Conservation (phyloP, 2,329 filamentous ascomycete genomes). For the Fusarium acutatum region DNA sequence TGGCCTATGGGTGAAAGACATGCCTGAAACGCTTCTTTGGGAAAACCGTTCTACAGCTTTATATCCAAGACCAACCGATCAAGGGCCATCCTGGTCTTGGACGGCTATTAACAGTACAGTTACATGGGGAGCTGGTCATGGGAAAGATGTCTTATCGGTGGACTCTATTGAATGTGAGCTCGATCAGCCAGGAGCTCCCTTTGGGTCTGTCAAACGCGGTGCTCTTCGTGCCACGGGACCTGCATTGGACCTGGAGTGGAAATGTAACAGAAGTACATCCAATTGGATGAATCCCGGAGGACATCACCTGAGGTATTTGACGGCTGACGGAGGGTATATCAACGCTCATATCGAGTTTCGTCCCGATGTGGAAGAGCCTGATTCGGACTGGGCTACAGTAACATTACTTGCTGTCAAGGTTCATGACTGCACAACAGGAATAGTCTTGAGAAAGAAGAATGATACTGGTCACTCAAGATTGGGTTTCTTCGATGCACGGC, state of each 20-base stretch:
- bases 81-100: neutral
- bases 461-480: neutral
- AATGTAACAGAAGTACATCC: neutral
- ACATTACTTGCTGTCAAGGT: neutral
- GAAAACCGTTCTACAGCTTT: rapidly evolving
- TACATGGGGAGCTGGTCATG: too few species aligned
- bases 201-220: neutral
- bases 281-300: rapidly evolving
- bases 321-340: rapidly evolving
- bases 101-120: neutral
- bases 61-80: neutral
- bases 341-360: neutral
- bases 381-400: neutral
- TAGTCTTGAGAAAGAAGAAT: neutral
- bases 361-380: neutral
- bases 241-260: neutral
- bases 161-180: neutral
- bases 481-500: neutral
- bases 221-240: neutral
- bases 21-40: neutral
- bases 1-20: neutral
- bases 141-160: neutral
- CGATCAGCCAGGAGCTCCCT: neutral
- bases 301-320: neutral
- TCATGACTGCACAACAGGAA: neutral